Evolutionary conservation across 1,139 yeast genomes (phyloP), one percentile per base, ranked within the genome.

Genomic region (Yamadazyma siamensis): DNA sequence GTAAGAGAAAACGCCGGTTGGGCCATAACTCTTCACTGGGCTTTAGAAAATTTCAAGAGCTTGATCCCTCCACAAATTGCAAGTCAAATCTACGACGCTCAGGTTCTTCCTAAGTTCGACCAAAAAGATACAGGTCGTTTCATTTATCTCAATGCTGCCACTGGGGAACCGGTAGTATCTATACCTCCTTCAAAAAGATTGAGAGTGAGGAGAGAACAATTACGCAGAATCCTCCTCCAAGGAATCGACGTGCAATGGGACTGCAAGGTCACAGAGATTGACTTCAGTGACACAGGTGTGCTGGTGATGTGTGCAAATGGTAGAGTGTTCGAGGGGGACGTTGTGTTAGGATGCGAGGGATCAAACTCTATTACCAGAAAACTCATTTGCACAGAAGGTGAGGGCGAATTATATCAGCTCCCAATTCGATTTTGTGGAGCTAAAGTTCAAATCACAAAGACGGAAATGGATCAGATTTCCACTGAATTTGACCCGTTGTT

Each of bases 11-110:
- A 43, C 26, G 35, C 47, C 7, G 59, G 59, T 6, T 54, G 59
- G 59, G 59, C 58, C 20, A 54, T 54, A 13, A 54, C 59, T 4
- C 29, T 54, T 17, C 59, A 54, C 34, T 54, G 56, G 55, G 58
- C 59, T 2, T 32, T 54, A 16, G 36, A 44, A 19, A 41, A 49
- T 16, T 46, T 54, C 26, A 35, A 49, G 24, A 27, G 34, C 6
- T 27, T 54, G n/a, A 26, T 54, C 12, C 56, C 59, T 8, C 35
- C 32, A 4, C 37, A 41, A 0, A 27, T 53, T 11, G 43, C 34
- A 7, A 23, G 35, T 11, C 39, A 44, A 13, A 36, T 54, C 1
- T 50, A 47, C 29, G 42, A 35, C 3, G 46, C 57, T 20, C 54
- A 54, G 34, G 59, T 54, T 3, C 32, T 49, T n/a, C 54, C 50